Evolutionary conservation across 495 filamentous ascomycete species (phyloP).

Genomic region (Podospora sp.): DNA sequence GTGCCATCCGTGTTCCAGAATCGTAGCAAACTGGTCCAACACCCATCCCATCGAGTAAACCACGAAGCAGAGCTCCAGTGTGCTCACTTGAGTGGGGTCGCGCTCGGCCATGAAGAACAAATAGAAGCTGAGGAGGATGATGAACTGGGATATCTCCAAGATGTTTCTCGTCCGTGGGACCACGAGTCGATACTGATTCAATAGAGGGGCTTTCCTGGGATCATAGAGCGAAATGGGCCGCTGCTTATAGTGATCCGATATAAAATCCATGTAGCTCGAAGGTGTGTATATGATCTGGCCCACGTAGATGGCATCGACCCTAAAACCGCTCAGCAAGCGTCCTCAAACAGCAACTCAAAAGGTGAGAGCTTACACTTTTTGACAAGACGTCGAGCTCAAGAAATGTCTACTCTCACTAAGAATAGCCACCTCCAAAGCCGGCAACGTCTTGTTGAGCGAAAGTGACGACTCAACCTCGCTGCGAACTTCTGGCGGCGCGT

Average conservation of each 20-base stretch:
- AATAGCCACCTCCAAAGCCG: slow-evolving; percentile 71
- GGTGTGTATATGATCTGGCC: slow-evolving; percentile 72
- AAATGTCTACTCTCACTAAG: slow-evolving; percentile 69
- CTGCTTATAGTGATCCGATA: slow-evolving; percentile 75
- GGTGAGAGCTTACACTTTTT: slow-evolving; percentile 56
- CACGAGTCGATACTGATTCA: slow-evolving; percentile 76
- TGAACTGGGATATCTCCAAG: slow-evolving; percentile 68
- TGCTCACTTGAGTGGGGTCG: slow-evolving; percentile 50
- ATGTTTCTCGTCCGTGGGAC: slow-evolving; percentile 70
- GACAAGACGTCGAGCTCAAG: slow-evolving; percentile 66
- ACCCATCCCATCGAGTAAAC: slow-evolving; percentile 72
- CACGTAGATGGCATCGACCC: slow-evolving; percentile 67
- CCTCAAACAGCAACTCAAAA: not conserved
- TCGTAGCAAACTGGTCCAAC: slow-evolving; percentile 70
- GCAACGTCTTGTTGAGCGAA: slow-evolving; percentile 61
- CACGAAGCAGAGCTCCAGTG: slow-evolving; percentile 60
- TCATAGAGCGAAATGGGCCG: slow-evolving; percentile 71
- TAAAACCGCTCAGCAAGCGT: slow-evolving; percentile 17
- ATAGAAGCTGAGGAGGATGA: slow-evolving; percentile 62
- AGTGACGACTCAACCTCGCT: slow-evolving; percentile 49
- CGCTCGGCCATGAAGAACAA: slow-evolving; percentile 65
- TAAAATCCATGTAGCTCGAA: slow-evolving; percentile 66
- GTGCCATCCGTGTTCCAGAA: slow-evolving; percentile 70
- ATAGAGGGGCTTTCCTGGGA: slow-evolving; percentile 61
- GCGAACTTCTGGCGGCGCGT: slow-evolving; percentile 61